These are phyloP conservation scores for Scleromitrula shiraiana DNA, from an alignment of 2,329 filamentous ascomycete species.

Conservation along the genomic window DNA sequence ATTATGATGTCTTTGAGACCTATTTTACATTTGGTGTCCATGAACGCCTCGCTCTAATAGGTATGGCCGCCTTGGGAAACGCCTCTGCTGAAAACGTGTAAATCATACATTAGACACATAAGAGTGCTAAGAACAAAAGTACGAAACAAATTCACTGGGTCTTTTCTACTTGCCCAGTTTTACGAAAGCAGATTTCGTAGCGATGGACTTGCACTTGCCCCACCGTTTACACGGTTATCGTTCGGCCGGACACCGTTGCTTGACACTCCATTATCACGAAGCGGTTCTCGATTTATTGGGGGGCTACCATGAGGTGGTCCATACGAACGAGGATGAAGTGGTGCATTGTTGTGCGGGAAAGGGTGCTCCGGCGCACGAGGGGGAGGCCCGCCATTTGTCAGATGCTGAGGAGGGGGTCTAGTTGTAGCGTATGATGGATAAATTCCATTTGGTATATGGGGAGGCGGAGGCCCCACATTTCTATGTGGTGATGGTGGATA, in stretches of 20 bases:
- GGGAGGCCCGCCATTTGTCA: conserved; percentile 31
- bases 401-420: conserved; percentile 28
- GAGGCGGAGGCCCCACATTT: conserved; percentile 15
- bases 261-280: conserved; percentile 19
- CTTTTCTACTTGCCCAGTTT: background rate
- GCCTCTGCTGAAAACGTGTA: background rate
- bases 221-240: conserved; percentile 44
- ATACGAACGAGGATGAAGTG: conserved; percentile 36
- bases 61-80: conserved; percentile 1
- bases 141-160: background rate
- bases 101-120: conserved; percentile 33
- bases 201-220: conserved; percentile 72
- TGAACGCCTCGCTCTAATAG: conserved; percentile 5
- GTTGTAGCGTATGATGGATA: conserved; percentile 26
- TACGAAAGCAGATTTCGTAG: conserved; percentile 65
- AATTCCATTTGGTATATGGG: conserved; percentile 24
- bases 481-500: conserved; percentile 31
- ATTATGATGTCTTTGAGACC: background rate
- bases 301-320: conserved; percentile 24
- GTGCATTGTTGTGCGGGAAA: conserved; percentile 38
- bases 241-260: conserved; percentile 28
- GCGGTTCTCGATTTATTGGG: conserved; percentile 22
- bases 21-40: conserved; percentile 6
- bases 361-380: conserved; percentile 39
- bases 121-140: background rate